Percentiles rank a stretch among this genome's conserved stretches.
phyloP scores from a whole-genome alignment of 2,329 filamentous ascomycete species.

The Verticillium klebahnii region DNA sequence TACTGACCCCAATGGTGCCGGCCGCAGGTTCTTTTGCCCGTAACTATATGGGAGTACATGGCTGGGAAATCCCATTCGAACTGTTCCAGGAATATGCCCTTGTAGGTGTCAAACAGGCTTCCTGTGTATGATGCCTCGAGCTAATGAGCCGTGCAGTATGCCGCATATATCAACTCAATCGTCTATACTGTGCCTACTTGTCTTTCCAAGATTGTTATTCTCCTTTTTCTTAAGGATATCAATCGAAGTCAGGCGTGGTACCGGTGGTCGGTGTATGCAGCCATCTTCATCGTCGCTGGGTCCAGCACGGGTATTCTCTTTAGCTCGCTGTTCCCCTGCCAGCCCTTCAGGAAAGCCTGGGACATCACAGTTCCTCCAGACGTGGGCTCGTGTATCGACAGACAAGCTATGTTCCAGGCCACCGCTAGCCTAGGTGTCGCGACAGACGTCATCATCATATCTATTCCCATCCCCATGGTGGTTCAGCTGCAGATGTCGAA shows the following conservation, averaged over 20 bases:
- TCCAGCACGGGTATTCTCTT: constrained; percentile 20
- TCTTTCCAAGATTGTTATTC: constrained; percentile 13
- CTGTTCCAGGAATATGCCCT: constrained; percentile 6
- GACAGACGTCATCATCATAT: constrained; percentile 40
- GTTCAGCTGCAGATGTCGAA: constrained; percentile 34
- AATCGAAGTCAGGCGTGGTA: constrained; percentile 8
- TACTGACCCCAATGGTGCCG: background rate
- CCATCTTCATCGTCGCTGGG: constrained; percentile 8
- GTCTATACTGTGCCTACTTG: constrained; percentile 12
- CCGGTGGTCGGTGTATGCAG: constrained; percentile 8
- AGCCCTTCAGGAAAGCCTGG: constrained; percentile 20
- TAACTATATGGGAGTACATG: constrained; percentile 6
- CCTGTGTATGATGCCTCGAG: background rate
- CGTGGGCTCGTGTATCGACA: constrained; percentile 32
- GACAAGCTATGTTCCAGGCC: constrained; percentile 39
- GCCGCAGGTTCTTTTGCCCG: background rate
- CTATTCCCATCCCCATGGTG: constrained; percentile 39
- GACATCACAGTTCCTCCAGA: constrained; percentile 11
- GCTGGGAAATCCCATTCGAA: constrained; percentile 9
- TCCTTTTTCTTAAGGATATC: constrained; percentile 10
- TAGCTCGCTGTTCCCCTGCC: constrained; percentile 24
- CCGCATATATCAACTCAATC: constrained; percentile 11
- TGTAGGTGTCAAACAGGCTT: background rate
- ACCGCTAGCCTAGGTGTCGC: constrained; percentile 40
- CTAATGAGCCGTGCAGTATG: background rate